Evolutionary conservation across 805 yeast genomes (phyloP).

Genomic region (Ascoidea rubescens): DNA sequence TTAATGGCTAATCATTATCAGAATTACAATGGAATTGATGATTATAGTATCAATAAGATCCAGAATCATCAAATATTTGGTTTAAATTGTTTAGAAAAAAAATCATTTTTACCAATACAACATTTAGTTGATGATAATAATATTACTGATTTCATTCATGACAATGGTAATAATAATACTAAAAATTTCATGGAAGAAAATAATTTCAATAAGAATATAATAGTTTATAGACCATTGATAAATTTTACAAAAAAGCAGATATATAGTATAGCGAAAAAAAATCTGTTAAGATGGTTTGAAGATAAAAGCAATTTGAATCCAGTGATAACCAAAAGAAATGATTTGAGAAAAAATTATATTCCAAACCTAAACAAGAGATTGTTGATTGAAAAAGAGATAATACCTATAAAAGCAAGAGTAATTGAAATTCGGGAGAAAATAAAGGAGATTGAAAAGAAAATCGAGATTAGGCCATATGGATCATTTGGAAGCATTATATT

Average conservation of each 20-base stretch:
- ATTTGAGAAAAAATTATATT: constrained; percentile 1
- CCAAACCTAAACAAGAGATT: not conserved
- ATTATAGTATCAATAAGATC: no score
- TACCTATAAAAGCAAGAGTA: no score
- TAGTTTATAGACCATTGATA: constrained; percentile 23
- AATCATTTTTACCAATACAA: not conserved
- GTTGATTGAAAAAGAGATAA: not conserved
- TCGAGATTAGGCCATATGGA: not conserved
- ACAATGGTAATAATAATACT: no score
- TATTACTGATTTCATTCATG: no score
- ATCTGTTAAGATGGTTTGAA: constrained; percentile 24
- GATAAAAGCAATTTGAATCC: constrained; percentile 25
- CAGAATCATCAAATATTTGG: no score
- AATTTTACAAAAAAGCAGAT: constrained; percentile 18
- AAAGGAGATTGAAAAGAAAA: not conserved
- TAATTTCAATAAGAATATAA: constrained; percentile 2
- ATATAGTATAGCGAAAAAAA: constrained; percentile 16
- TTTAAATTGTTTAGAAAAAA: not conserved
- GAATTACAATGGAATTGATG: constrained; percentile 11
- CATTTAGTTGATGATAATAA: no score
- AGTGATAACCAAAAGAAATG: constrained; percentile 23
- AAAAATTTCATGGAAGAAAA: not conserved
- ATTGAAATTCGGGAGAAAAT: not conserved
- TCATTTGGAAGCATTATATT: not conserved
- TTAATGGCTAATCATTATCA: constrained; percentile 15